These are phyloP conservation scores for Heliamphora exappendiculata DNA, from an alignment of 148 eudicot genomes.

Conservation along the genomic window DNA sequence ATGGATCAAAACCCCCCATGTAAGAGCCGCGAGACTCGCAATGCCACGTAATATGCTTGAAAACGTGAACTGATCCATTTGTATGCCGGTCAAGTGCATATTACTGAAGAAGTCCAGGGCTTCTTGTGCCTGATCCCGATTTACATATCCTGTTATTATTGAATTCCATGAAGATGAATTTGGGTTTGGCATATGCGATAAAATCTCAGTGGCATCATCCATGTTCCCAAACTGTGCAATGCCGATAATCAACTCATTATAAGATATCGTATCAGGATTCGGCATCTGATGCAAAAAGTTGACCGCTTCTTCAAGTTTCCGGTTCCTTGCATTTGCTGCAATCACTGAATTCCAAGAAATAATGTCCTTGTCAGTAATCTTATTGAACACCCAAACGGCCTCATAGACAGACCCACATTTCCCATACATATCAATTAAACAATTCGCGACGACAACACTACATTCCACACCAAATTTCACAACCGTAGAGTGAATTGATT, in stretches of 20 bases:
- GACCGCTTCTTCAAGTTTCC: conserved; percentile 44
- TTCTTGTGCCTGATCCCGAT: conserved; percentile 40
- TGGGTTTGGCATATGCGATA: conserved; percentile 49
- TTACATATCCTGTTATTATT: conserved; percentile 65
- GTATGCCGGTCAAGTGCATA: conserved; percentile 39
- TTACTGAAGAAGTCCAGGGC: conserved; percentile 44
- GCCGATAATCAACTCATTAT: conserved; percentile 65
- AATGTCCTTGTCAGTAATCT: conserved; percentile 38
- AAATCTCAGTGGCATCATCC: conserved; percentile 44
- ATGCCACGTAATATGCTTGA: conserved; percentile 63
- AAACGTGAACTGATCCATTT: conserved; percentile 61
- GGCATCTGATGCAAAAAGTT: conserved; percentile 52
- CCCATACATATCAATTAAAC: conserved; percentile 90
- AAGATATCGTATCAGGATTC: conserved; percentile 57
- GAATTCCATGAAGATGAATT: conserved; percentile 83
- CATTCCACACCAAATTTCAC: conserved; percentile 41
- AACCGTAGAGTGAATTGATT: conserved; percentile 56
- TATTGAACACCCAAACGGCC: conserved; percentile 36
- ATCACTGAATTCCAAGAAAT: conserved; percentile 81
- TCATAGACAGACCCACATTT: conserved; percentile 42
- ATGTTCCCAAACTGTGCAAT: conserved; percentile 65
- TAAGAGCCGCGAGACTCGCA: conserved; percentile 46
- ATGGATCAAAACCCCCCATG: conserved; percentile 59
- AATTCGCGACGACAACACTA: conserved; percentile 46
- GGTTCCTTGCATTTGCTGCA: conserved; percentile 63